These are phyloP conservation scores for Microcyclospora tardicrescens DNA, from an alignment of 2,329 filamentous ascomycete genomes.

Conservation along the genomic window DNA sequence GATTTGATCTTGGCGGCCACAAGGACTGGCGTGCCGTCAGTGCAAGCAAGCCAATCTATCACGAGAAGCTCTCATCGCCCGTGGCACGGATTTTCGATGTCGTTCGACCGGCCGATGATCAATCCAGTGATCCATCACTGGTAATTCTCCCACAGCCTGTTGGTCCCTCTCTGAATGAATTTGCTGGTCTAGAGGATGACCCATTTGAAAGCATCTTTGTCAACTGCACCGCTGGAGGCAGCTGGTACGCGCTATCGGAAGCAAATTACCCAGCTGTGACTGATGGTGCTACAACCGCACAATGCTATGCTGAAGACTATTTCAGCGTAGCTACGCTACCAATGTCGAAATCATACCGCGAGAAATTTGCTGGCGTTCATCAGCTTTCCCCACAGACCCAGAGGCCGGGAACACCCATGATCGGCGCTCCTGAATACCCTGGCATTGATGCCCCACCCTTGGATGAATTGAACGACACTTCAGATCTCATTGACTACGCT, in stretches of 20 bases:
- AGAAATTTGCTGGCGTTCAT: constrained; percentile 19
- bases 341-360: constrained; percentile 12
- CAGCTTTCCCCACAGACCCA: constrained; percentile 10
- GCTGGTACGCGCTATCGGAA: constrained; percentile 91
- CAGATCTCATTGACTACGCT: not conserved
- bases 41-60: constrained; percentile 12
- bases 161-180: constrained; percentile 38
- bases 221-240: constrained; percentile 72
- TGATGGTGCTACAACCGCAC: constrained; percentile 47
- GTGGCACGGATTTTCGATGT: constrained; percentile 21
- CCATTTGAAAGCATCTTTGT: constrained; percentile 51
- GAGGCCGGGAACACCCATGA: constrained; percentile 4
- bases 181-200: constrained; percentile 22
- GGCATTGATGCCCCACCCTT: constrained; percentile 9
- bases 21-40: constrained; percentile 14
- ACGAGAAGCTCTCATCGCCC: constrained; percentile 22
- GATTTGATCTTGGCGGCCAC: constrained; percentile 54
- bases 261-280: constrained; percentile 74
- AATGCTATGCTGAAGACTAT: constrained; percentile 45
- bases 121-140: constrained; percentile 56
- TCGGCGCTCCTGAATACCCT: constrained; percentile 9
- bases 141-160: constrained; percentile 76
- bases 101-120: constrained; percentile 46
- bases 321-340: constrained; percentile 26
- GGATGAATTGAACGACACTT: not conserved